These are phyloP conservation scores for Elaphomyces granulatus DNA, from an alignment of 495 filamentous ascomycete species.

Conservation along the genomic window DNA sequence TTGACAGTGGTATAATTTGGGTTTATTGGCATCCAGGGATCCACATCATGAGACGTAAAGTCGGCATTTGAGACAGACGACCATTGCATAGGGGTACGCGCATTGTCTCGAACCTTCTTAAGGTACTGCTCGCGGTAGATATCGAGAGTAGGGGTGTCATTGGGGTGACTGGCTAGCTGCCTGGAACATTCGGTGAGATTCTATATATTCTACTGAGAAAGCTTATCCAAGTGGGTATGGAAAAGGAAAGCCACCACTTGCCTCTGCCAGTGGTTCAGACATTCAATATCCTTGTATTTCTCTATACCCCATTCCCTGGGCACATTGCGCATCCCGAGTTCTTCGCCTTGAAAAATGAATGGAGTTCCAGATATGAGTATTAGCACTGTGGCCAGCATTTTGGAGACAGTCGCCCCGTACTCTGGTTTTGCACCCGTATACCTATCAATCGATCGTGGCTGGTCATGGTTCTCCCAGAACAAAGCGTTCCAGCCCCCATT, in stretches of 20 bases:
- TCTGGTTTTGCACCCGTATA: slow-evolving; percentile 37
- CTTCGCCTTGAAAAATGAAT: slow-evolving; percentile 66
- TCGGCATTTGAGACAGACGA: slow-evolving; percentile 32
- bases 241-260: slow-evolving; percentile 6
- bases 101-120: slow-evolving; percentile 41
- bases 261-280: slow-evolving; percentile 46
- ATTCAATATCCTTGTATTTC: slow-evolving; percentile 61
- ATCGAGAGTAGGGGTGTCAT: slow-evolving; percentile 20
- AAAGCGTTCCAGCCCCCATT: slow-evolving; percentile 58
- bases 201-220: no score
- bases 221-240: no score
- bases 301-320: slow-evolving; percentile 48
- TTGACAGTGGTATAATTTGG: slow-evolving; percentile 37
- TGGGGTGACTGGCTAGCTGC: slow-evolving; percentile 20
- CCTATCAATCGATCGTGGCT: slow-evolving; percentile 48
- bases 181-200: slow-evolving; percentile 15
- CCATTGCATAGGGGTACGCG: slow-evolving; percentile 43
- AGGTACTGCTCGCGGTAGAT: slow-evolving; percentile 29
- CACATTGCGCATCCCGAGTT: slow-evolving; percentile 62
- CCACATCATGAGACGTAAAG: slow-evolving; percentile 32
- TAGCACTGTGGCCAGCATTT: slow-evolving; percentile 49
- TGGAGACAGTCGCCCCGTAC: slow-evolving; percentile 34
- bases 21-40: slow-evolving; percentile 51
- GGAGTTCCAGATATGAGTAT: slow-evolving; percentile 49
- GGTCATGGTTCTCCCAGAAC: slow-evolving; percentile 65